Conservation (phyloP, 352 stramenopile species). For the Phytophthora boehmeriae region DNA sequence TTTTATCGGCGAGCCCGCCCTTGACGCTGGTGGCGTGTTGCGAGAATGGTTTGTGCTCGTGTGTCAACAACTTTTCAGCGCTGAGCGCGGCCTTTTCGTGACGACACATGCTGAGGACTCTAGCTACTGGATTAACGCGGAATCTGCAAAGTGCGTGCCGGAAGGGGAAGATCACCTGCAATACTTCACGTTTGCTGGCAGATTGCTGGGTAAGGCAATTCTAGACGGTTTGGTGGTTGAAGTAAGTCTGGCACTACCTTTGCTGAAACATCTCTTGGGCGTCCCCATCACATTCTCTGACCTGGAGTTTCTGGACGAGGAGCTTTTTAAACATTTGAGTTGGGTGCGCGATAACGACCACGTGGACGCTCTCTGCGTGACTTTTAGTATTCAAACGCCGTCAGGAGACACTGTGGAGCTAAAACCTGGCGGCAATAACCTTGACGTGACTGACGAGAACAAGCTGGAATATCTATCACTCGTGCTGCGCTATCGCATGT, state of each 20-base stretch:
- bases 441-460: conserved; percentile 95
- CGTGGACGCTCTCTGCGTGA: conserved; percentile 74
- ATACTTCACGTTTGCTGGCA: conserved; percentile 96
- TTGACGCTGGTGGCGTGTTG: conserved; percentile 79
- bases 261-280: conserved; percentile 84
- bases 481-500: conserved; percentile 94
- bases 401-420: conserved; percentile 89
- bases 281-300: conserved; percentile 89
- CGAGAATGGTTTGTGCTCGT: conserved; percentile 85
- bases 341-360: conserved; percentile 80
- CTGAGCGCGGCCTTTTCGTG: conserved; percentile 68
- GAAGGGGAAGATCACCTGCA: conserved; percentile 71
- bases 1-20: conserved; percentile 69
- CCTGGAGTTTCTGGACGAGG: conserved; percentile 84
- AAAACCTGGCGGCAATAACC: conserved; percentile 87
- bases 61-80: conserved; percentile 78
- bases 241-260: conserved; percentile 93
- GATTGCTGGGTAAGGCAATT: conserved; percentile 98
- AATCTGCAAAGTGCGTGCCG: conserved; percentile 45
- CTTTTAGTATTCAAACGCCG: conserved; percentile 66
- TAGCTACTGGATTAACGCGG: conserved; percentile 86
- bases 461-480: conserved; percentile 95
- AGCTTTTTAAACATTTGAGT: conserved; percentile 71
- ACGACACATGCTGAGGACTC: conserved; percentile 79
- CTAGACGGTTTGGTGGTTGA: conserved; percentile 97